Evolutionary conservation across 805 yeast species (phyloP).

Genomic region (Kurtzmaniella cleridarum): DNA sequence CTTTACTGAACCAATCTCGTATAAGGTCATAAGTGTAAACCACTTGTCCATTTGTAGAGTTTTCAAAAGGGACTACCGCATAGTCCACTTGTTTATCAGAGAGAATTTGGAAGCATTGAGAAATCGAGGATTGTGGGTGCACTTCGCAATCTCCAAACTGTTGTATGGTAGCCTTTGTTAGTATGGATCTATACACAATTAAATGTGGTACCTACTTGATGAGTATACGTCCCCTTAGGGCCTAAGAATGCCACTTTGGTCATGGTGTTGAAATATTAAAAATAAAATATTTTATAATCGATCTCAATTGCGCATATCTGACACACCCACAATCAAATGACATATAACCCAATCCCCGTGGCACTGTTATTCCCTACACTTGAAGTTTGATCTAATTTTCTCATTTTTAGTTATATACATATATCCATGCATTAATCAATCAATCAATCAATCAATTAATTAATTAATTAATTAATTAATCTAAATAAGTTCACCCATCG

Average conservation of each 20-base stretch:
- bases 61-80: slow-evolving; percentile 86
- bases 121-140: slow-evolving; percentile 39
- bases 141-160: slow-evolving; percentile 39
- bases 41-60: slow-evolving; percentile 93
- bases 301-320: too few species aligned
- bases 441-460: too few species aligned
- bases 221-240: slow-evolving; percentile 90
- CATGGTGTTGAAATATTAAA: neutral
- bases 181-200: slow-evolving; percentile 4
- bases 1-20: slow-evolving; percentile 50
- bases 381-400: too few species aligned
- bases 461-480: neutral
- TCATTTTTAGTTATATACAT: too few species aligned
- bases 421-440: too few species aligned
- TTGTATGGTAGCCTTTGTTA: slow-evolving; percentile 40
- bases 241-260: slow-evolving; percentile 72
- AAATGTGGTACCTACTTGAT: slow-evolving; percentile 52
- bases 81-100: slow-evolving; percentile 45
- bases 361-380: too few species aligned
- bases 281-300: too few species aligned
- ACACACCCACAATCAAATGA: too few species aligned
- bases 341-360: too few species aligned
- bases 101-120: slow-evolving; percentile 59
- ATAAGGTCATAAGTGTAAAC: slow-evolving; percentile 78
- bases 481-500: neutral